Evolutionary conservation across 75 land plant genomes (phyloP).

Genomic region (Sequoiadendron giganteum): DNA sequence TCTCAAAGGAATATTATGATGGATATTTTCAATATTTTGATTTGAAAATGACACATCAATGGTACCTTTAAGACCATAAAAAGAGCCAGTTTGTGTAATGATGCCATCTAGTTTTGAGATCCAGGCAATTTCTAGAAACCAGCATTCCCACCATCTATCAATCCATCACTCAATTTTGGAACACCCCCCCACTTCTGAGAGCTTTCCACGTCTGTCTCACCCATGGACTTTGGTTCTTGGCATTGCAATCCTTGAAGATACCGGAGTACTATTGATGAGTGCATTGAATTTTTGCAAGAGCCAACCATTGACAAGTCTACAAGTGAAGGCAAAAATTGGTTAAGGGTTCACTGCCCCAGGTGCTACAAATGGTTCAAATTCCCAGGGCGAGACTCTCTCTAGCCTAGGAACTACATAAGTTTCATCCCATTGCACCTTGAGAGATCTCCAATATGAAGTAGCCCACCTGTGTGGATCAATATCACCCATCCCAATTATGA

Average conservation of each 20-base stretch:
- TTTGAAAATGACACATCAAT: not conserved
- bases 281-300: not conserved
- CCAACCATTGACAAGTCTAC: slow-evolving; percentile 20
- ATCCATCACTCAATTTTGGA: not conserved
- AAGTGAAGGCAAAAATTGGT: not conserved
- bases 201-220: slow-evolving; percentile 2
- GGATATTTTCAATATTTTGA: not conserved
- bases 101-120: not conserved
- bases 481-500: slow-evolving; percentile 46
- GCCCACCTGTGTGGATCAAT: slow-evolving; percentile 29
- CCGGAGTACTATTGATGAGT: not conserved
- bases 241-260: slow-evolving; percentile 12
- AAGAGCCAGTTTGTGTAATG: not conserved
- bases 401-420: slow-evolving; percentile 33
- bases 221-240: not conserved
- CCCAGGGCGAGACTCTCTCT: slow-evolving; percentile 63
- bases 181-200: not conserved
- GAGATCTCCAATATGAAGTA: slow-evolving; percentile 36
- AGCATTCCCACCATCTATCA: not conserved
- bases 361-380: slow-evolving; percentile 42
- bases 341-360: slow-evolving; percentile 22
- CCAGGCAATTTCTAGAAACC: not conserved
- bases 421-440: slow-evolving; percentile 61
- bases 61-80: not conserved
- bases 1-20: not conserved